Evolutionary conservation across 495 filamentous ascomycete genomes (phyloP).

Genomic region (Aspergillus homomorphus): DNA sequence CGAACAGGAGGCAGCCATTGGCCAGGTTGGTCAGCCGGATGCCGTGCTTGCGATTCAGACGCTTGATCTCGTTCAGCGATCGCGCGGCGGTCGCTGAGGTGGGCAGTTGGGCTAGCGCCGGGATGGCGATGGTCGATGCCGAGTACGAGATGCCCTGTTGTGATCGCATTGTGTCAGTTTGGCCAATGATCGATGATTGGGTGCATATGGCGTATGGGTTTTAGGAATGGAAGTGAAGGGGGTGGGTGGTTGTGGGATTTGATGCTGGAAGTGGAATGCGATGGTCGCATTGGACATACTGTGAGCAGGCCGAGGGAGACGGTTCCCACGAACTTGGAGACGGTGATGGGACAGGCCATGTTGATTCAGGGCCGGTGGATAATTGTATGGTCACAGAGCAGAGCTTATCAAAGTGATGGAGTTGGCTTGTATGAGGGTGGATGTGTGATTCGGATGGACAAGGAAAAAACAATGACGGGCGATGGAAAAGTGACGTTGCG

Average conservation of each 20-base stretch:
- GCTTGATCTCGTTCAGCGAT: constrained; percentile 61
- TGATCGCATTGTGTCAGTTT: constrained; percentile 3
- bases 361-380: constrained; percentile 13
- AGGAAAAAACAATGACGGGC: not conserved
- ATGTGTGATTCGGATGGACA: not conserved
- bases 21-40: constrained; percentile 60
- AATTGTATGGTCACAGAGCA: no score
- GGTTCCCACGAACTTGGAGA: constrained; percentile 86
- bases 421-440: not conserved
- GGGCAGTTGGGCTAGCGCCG: constrained; percentile 72
- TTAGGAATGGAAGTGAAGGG: no score
- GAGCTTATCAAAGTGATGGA: no score
- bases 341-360: constrained; percentile 70
- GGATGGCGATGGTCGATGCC: constrained; percentile 66
- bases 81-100: constrained; percentile 62
- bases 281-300: constrained; percentile 46
- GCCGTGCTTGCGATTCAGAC: constrained; percentile 55
- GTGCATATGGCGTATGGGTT: no score
- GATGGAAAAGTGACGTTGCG: not conserved
- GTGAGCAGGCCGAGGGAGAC: constrained; percentile 83
- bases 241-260: not conserved
- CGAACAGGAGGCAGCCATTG: constrained; percentile 61
- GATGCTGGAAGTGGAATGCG: not conserved
- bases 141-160: constrained; percentile 80
- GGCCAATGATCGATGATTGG: no score